Base-by-base conservation (phyloP, 352 stramenopile species). In the Halophytophthora batemanensis region DNA sequence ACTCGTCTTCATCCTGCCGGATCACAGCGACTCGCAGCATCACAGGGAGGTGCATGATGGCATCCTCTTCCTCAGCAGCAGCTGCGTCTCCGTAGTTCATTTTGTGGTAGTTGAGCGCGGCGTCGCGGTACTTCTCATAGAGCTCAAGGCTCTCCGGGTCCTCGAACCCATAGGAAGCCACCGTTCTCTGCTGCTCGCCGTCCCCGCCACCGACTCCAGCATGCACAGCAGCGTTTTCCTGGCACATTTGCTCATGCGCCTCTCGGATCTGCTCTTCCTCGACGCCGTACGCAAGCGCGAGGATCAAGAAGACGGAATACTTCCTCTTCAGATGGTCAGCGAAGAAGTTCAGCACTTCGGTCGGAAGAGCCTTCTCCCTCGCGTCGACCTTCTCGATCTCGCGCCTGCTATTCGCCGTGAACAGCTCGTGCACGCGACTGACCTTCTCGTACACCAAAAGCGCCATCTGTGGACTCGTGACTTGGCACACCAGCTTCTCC, bases 371-470 rank as follows among this genome's bases (percentile, higher is more conserved):
- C 2, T 33, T 42, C 40, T 76, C 67, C 17, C 77, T 64, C 19
- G 50, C 63, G 39, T 87, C 72, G 25, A 86, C 44, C 0, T 38
- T 42, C 47, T 92, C 79, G 34, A 90, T 86, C 42, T 94, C 83
- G 14, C 83, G 73, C 15, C 82, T 72, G 50, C 75, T 86, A 52
- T 92, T 94, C 3, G 83, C 77, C 6, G 77, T 63, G 53, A 92
- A 94, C 17, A 94, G 66, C 47, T 94, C 83, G 39, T 94, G 82
- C n/a, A 94, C 83, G 13, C 83, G 78, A 34, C 81, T 92, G 19
- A 94, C 83, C 61, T 94, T 94, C 44, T 94, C 83, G 50, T 94
- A 94, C 36, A 94, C 83, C 2, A 94, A 60, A 25, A 94, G 57
- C n/a, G 83, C 83, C 83, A 94, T 94, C 10, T 75, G 59, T 14